Base-by-base conservation (phyloP, 2,329 filamentous ascomycete genomes). In the Talaromyces albobiverticillius region DNA sequence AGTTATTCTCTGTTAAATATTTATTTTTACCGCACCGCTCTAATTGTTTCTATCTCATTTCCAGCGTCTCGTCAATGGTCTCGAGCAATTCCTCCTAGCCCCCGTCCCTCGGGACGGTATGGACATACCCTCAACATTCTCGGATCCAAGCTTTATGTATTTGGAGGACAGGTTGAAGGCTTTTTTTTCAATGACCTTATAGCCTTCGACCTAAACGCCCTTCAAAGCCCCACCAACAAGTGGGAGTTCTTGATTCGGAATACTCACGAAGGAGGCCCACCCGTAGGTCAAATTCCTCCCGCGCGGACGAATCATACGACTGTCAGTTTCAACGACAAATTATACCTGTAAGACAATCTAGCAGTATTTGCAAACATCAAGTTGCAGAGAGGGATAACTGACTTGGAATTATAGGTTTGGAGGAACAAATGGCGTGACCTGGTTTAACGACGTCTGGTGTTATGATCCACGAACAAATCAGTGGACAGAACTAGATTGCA, bases 361-460 rank as follows among this genome's bases (percentile, higher is more conserved):
- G 20, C 38, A 20, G 38, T 9, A 8, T 18, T 20, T 40, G 36
- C 18, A 16, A 22, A 22, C 8, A 7, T 40, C 8, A 22, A 1
- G 11, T 40, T 20, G 16, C 36, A 11, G 18, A 40, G 7, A 22
- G 36, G 16, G n/a, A 36, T 3, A 40, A 40, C 36, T 40, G 20
- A 40, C 36, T 20, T 46, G 31, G 6, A 36, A 26, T 49, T 32
- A 14, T 61, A 94, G 89, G n/a, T 99, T 99, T 69, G 94, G 94
- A 62, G 94, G 94, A 59, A 99, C 94, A 2, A 96, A 99, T 68
- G 94, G 94, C 38, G 84, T 92, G 53, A 86, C 89, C 65, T 99
- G 94, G 95, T 99, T 97, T 76, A 99, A 97, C 70, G 94, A 99
- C 68, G 94, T 99, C 46, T 99, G 94, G 94, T 90, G 87, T 50